phyloP scores from a whole-genome alignment of 345 rosid species.

The Pseudoturritis turrita region DNA sequence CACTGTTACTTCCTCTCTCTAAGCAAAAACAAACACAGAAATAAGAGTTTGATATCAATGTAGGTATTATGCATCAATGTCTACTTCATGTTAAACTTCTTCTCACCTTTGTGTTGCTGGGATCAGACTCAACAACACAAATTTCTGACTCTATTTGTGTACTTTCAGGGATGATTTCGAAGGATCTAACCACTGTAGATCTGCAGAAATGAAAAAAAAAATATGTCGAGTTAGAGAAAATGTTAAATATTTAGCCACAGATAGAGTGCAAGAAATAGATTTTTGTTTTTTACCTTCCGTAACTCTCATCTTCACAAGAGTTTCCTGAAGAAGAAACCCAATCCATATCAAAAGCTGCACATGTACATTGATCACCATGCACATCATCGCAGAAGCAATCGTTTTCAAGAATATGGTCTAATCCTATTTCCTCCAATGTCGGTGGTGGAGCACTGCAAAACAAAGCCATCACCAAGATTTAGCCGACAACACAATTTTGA shows the following conservation, averaged over 20 bases:
- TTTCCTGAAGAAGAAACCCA: constrained; percentile 92
- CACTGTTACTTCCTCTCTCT: constrained; percentile 41
- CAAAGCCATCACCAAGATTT: constrained; percentile 16
- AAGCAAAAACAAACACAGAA: background rate
- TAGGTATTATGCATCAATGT: background rate
- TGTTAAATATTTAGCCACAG: background rate
- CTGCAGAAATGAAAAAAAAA: constrained; percentile 35
- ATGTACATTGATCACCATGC: constrained; percentile 53
- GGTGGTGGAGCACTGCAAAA: constrained; percentile 45
- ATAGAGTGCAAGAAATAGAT: background rate
- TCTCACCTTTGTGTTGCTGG: constrained; percentile 45
- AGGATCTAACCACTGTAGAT: constrained; percentile 51
- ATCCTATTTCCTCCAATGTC: constrained; percentile 33
- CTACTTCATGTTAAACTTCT: background rate
- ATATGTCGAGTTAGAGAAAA: background rate
- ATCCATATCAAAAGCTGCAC: constrained; percentile 70
- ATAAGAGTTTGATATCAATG: background rate
- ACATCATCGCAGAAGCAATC: constrained; percentile 46
- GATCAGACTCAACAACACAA: constrained; percentile 45
- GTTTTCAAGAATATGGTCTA: constrained; percentile 40
- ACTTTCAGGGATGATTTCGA: constrained; percentile 47
- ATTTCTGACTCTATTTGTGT: constrained; percentile 33
- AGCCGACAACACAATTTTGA: constrained; percentile 6
- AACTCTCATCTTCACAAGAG: constrained; percentile 71
- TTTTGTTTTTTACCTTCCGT: constrained; percentile 48